These are phyloP conservation scores for Atkinsonella hypoxylon DNA, from an alignment of 2,329 filamentous ascomycete species.

Conservation along the genomic window DNA sequence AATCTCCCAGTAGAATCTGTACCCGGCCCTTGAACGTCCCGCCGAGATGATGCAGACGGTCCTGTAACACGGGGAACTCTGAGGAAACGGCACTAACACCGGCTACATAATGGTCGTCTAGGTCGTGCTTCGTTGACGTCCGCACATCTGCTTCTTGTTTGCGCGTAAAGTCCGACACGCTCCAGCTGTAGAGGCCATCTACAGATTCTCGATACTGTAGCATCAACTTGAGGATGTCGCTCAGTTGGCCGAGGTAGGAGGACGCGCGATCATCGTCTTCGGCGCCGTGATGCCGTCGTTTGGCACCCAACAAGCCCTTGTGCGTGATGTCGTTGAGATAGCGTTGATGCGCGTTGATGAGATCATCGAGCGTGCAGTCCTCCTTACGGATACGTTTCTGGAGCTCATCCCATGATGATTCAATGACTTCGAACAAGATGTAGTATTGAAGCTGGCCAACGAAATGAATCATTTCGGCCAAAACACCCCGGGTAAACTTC, in stretches of 20 bases:
- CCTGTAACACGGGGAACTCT: slow-evolving; percentile 62
- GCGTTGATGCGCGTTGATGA: slow-evolving; percentile 80
- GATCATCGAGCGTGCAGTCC: slow-evolving; percentile 83
- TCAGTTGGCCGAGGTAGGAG: slow-evolving; percentile 83
- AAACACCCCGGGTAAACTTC: slow-evolving; percentile 77
- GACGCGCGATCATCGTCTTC: slow-evolving; percentile 57
- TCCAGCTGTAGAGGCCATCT: slow-evolving; percentile 89
- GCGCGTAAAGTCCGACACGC: slow-evolving; percentile 83
- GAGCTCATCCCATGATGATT: slow-evolving; percentile 86
- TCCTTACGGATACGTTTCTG: slow-evolving; percentile 73
- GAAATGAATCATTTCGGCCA: slow-evolving; percentile 98
- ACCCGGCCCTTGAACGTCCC: slow-evolving; percentile 66
- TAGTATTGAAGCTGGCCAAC: slow-evolving; percentile 96
- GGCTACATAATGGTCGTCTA: slow-evolving; percentile 14
- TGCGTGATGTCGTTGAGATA: slow-evolving; percentile 93
- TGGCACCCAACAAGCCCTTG: slow-evolving; percentile 81
- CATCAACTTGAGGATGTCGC: slow-evolving; percentile 89
- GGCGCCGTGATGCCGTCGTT: slow-evolving; percentile 30
- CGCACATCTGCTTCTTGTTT: slow-evolving; percentile 76
- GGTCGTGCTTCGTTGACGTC: slow-evolving; percentile 43
- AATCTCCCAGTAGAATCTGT: slow-evolving; percentile 73
- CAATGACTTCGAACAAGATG: slow-evolving; percentile 96
- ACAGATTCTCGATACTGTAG: slow-evolving; percentile 86
- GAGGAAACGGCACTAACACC: slow-evolving; percentile 43
- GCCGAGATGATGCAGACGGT: slow-evolving; percentile 60